A percentile compares a stretch with the other conserved stretches of the same genome.
Conservation (phyloP, 495 filamentous ascomycete species). For the Jackrogersella minutella region DNA sequence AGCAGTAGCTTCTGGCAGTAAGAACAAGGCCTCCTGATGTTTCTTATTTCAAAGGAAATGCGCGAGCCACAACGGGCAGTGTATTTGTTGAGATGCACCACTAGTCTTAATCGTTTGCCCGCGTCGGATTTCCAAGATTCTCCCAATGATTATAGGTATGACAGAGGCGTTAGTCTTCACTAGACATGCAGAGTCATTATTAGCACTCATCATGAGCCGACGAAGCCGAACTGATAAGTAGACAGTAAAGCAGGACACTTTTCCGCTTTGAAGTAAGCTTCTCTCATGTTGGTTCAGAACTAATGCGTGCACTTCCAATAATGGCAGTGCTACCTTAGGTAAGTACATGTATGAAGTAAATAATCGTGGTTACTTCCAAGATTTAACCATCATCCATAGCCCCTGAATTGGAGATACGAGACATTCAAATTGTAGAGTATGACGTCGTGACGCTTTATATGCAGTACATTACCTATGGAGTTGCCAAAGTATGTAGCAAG, state of each 20-base stretch:
- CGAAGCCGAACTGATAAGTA: neutral
- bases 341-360: no score
- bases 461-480: neutral
- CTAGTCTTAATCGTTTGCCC: neutral
- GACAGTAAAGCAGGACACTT: neutral
- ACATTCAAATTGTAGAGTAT: no score
- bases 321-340: neutral
- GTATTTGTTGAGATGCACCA: neutral
- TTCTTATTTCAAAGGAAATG: neutral
- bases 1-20: neutral
- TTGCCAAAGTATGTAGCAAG: no score
- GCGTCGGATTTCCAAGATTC: no score
- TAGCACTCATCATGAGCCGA: neutral
- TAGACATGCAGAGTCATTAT: no score
- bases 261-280: neutral
- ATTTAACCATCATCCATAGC: neutral
- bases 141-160: no score
- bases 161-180: no score
- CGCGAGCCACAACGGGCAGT: neutral
- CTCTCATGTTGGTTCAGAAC: no score
- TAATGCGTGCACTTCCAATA: neutral
- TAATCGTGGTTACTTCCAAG: no score
- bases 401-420: neutral
- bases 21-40: neutral
- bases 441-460: constrained; percentile 3